These are phyloP conservation scores for Candida golubevii DNA, from an alignment of 805 yeast species.

Conservation along the genomic window DNA sequence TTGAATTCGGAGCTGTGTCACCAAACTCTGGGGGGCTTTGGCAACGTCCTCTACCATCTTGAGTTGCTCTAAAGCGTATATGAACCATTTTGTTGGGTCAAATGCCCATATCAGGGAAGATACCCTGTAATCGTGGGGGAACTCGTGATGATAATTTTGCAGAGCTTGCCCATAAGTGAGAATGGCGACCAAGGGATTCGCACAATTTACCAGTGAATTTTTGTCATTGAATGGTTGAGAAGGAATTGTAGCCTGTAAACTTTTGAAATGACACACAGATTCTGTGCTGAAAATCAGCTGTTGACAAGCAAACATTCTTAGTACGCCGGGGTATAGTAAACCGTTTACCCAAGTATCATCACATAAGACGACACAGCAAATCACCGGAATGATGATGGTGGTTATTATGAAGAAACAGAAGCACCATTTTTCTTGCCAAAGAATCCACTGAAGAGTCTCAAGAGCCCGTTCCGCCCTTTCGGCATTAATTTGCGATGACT, in stretches of 20 bases:
- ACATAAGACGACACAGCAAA: conserved; percentile 23
- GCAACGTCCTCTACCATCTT: conserved; percentile 58
- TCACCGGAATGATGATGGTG: conserved; percentile 27
- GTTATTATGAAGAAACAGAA: conserved; percentile 27
- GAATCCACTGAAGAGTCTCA: conserved; percentile 21
- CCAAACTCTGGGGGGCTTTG: conserved; percentile 62
- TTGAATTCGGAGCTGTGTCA: conserved; percentile 49
- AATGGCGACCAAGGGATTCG: conserved; percentile 50
- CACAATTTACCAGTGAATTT: conserved; percentile 69
- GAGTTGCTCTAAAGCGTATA: conserved; percentile 46
- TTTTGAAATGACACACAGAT: conserved; percentile 68
- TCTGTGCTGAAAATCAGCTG: conserved; percentile 76
- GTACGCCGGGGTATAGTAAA: conserved; percentile 65
- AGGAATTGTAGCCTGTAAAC: conserved; percentile 67
- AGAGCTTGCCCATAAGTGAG: conserved; percentile 87
- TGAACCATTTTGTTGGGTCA: conserved; percentile 84
- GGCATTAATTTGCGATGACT: conserved; percentile 4
- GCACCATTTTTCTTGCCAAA: conserved; percentile 35
- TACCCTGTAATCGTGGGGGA: conserved; percentile 84
- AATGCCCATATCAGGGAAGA: conserved; percentile 67
- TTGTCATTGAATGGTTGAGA: conserved; percentile 46
- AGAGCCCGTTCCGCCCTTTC: conserved; percentile 8
- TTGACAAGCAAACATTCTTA: conserved; percentile 69
- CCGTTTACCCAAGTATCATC: conserved; percentile 34
- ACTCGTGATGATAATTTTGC: conserved; percentile 93